Conservation (phyloP, 2,329 filamentous ascomycete species). For the Botrytis cinerea region DNA sequence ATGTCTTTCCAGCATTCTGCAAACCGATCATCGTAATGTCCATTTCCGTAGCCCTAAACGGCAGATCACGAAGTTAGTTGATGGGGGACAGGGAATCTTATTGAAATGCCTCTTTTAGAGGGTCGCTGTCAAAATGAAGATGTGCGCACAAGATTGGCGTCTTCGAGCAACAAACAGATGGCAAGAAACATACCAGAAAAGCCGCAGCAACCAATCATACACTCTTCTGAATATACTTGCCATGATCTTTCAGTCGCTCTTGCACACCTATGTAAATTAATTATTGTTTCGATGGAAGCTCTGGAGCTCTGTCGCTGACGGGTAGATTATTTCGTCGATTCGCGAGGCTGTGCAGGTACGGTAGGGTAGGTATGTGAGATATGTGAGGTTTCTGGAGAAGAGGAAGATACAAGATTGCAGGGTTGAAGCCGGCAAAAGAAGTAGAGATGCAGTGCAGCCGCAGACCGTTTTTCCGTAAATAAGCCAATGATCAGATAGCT, state of each 20-base stretch:
- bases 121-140: not conserved
- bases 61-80: not conserved
- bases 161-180: not conserved
- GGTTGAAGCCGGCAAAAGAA: conserved; percentile 20
- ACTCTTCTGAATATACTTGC: conserved; percentile 88
- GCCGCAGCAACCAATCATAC: conserved; percentile 97
- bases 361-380: conserved; percentile 8
- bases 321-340: not conserved
- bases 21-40: conserved; percentile 99
- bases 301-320: not conserved
- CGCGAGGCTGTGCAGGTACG: not conserved
- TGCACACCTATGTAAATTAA: not conserved
- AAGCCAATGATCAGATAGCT: conserved; percentile 19
- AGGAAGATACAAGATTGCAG: conserved; percentile 11
- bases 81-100: not conserved
- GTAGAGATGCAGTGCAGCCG: conserved; percentile 15
- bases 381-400: conserved; percentile 7
- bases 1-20: conserved; percentile 98
- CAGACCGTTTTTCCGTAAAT: conserved; percentile 17
- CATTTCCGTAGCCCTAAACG: conserved; percentile 91
- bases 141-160: not conserved
- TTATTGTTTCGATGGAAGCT: not conserved
- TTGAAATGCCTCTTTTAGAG: not conserved
- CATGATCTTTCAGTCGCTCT: conserved; percentile 57
- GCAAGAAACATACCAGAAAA: conserved; percentile 79